A percentile compares a stretch with the other conserved stretches of the same genome.
Conservation (phyloP, 352 stramenopile species). For the Phytophthora nicotianae region DNA sequence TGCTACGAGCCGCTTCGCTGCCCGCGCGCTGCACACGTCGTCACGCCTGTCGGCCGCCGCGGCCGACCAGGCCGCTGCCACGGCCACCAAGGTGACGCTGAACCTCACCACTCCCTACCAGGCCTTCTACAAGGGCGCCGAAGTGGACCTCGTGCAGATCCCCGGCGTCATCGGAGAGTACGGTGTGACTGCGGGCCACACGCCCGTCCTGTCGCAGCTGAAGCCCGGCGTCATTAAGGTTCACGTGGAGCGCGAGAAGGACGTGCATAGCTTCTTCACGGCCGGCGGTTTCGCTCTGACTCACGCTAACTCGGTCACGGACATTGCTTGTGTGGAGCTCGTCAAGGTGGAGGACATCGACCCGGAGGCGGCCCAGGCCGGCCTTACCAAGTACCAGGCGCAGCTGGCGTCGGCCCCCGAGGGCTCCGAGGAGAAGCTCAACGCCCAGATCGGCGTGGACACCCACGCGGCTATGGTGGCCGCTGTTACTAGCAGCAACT, state of each 20-base stretch:
- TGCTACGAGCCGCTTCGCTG: conserved; percentile 50
- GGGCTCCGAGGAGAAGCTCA: conserved; percentile 90
- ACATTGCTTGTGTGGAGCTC: conserved; percentile 97
- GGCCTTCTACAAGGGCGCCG: conserved; percentile 79
- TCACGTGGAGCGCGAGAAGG: conserved; percentile 82
- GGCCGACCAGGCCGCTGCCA: conserved; percentile 49
- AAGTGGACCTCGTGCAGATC: conserved; percentile 94
- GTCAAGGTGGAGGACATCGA: conserved; percentile 98
- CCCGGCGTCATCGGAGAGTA: conserved; percentile 96
- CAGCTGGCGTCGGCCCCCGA: conserved; percentile 78
- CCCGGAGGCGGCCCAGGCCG: conserved; percentile 80
- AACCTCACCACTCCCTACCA: conserved; percentile 87
- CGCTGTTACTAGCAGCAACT: conserved; percentile 79
- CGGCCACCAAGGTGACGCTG: conserved; percentile 82
- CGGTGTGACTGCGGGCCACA: conserved; percentile 96
- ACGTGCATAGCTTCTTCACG: conserved; percentile 98
- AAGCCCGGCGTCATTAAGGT: conserved; percentile 96
- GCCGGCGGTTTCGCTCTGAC: conserved; percentile 96
- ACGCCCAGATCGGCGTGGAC: conserved; percentile 97
- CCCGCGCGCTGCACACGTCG: conserved; percentile 68
- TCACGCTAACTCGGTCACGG: conserved; percentile 95
- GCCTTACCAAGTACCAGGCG: conserved; percentile 92
- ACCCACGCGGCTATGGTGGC: conserved; percentile 92
- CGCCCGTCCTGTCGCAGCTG: conserved; percentile 96
- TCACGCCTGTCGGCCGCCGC: conserved; percentile 61